A percentile compares a stretch with the other conserved stretches of the same genome.
Conservation (phyloP, 805 yeast genomes). For the Cyberlindnera bimundalis region DNA sequence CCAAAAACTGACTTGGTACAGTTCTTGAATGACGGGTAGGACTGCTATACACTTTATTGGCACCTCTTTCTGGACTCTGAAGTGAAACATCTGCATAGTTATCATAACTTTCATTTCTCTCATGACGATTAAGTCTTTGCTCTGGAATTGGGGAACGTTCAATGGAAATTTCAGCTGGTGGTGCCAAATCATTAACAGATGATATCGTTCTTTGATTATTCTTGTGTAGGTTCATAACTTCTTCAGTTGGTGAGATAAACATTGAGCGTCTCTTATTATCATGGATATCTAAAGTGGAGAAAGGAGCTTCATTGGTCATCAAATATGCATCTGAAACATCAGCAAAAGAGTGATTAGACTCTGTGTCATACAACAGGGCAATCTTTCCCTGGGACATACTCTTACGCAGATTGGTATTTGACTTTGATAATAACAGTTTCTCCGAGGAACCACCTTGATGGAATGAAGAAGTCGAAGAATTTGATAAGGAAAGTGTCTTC, state of each 20-base stretch:
- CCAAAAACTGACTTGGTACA: slow-evolving; percentile 48
- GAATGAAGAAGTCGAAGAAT: slow-evolving; percentile 20
- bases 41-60: too few relatives aligned
- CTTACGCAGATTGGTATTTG: slow-evolving; percentile 11
- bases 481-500: slow-evolving; percentile 32
- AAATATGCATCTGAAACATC: slow-evolving; percentile 15
- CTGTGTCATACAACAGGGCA: slow-evolving; percentile 20
- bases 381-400: slow-evolving; percentile 18
- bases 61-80: slow-evolving; percentile 21
- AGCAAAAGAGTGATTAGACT: slow-evolving; percentile 9
- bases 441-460: slow-evolving; percentile 13
- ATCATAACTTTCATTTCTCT: slow-evolving; percentile 16
- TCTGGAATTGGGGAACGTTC: neutral
- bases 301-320: slow-evolving; percentile 15
- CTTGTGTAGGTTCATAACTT: slow-evolving; percentile 49
- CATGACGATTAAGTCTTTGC: slow-evolving; percentile 12
- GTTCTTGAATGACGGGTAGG: too few relatives aligned
- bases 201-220: slow-evolving; percentile 18
- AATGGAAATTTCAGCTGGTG: slow-evolving; percentile 5
- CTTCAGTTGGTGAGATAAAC: slow-evolving; percentile 81
- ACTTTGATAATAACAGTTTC: slow-evolving; percentile 6
- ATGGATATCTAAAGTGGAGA: slow-evolving; percentile 23
- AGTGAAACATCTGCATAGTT: slow-evolving; percentile 14
- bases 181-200: slow-evolving; percentile 33
- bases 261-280: slow-evolving; percentile 36